Conservation (phyloP, 495 filamentous ascomycete species). For the Amorphotheca resinae region DNA sequence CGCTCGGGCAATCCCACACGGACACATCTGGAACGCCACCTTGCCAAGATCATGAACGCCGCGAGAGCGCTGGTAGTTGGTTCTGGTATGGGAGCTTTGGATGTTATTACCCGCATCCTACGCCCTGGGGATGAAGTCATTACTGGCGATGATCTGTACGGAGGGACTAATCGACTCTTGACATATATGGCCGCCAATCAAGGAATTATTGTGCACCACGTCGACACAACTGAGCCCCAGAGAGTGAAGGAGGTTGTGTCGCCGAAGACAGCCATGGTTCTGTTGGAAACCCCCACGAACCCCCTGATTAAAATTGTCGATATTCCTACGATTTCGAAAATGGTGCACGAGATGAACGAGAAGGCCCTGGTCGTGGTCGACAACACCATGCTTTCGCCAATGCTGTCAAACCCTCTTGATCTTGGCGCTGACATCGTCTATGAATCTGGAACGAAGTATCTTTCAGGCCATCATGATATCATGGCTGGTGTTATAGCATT, state of each 20-base stretch:
- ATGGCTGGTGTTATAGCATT: slow-evolving; percentile 95
- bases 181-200: slow-evolving; percentile 68
- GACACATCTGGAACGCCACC: slow-evolving; percentile 89
- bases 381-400: slow-evolving; percentile 96
- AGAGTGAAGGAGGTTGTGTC: slow-evolving; percentile 54
- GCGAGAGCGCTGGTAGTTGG: slow-evolving; percentile 82
- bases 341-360: slow-evolving; percentile 67
- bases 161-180: slow-evolving; percentile 85
- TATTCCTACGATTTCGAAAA: slow-evolving; percentile 60
- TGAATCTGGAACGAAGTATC: slow-evolving; percentile 94
- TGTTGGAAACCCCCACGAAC: slow-evolving; percentile 94
- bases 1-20: slow-evolving; percentile 93
- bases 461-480: slow-evolving; percentile 95
- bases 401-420: slow-evolving; percentile 83
- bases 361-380: slow-evolving; percentile 81
- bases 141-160: slow-evolving; percentile 93
- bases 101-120: slow-evolving; percentile 90
- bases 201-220: slow-evolving; percentile 88
- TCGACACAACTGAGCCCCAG: slow-evolving; percentile 74
- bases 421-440: slow-evolving; percentile 93
- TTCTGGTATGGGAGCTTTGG: slow-evolving; percentile 92
- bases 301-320: slow-evolving; percentile 97
- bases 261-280: slow-evolving; percentile 83
- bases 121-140: slow-evolving; percentile 94
- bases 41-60: slow-evolving; percentile 97